Conservation (phyloP, 2,329 filamentous ascomycete species). For the Pyricularia pennisetigena region DNA sequence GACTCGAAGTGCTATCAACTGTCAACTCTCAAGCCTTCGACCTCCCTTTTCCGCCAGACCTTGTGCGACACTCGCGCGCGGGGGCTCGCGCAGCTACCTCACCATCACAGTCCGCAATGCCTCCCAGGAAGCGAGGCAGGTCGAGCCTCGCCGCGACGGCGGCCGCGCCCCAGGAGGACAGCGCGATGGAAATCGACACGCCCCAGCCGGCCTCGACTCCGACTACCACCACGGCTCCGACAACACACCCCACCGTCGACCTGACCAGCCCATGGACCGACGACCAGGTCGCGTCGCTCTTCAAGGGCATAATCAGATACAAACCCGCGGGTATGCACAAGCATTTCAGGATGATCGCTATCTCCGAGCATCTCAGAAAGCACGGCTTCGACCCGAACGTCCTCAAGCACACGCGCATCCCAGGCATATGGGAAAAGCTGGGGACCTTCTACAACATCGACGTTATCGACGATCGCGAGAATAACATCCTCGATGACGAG, state of each 20-base stretch:
- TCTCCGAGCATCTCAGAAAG: conserved; percentile 69
- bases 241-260: conserved; percentile 25
- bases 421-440: conserved; percentile 87
- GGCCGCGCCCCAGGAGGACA: conserved; percentile 36
- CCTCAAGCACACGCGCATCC: conserved; percentile 73
- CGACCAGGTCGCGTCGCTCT: conserved; percentile 84
- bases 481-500: conserved; percentile 10
- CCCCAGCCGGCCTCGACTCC: conserved; percentile 43
- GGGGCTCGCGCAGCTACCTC: background rate
- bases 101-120: conserved; percentile 28
- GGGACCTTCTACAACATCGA: conserved; percentile 72
- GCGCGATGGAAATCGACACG: conserved; percentile 51
- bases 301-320: conserved; percentile 88
- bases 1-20: background rate
- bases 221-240: conserved; percentile 25
- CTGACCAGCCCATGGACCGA: conserved; percentile 79
- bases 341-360: conserved; percentile 84
- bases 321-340: conserved; percentile 97
- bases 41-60: background rate
- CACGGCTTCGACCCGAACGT: conserved; percentile 67
- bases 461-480: conserved; percentile 59
- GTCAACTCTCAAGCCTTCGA: background rate
- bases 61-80: background rate
- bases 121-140: conserved; percentile 57
- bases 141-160: conserved; percentile 32